A percentile compares a stretch with the other conserved stretches of the same genome.
Conservation (phyloP, 2,329 filamentous ascomycete species). For the Aspergillus luchuensis region DNA sequence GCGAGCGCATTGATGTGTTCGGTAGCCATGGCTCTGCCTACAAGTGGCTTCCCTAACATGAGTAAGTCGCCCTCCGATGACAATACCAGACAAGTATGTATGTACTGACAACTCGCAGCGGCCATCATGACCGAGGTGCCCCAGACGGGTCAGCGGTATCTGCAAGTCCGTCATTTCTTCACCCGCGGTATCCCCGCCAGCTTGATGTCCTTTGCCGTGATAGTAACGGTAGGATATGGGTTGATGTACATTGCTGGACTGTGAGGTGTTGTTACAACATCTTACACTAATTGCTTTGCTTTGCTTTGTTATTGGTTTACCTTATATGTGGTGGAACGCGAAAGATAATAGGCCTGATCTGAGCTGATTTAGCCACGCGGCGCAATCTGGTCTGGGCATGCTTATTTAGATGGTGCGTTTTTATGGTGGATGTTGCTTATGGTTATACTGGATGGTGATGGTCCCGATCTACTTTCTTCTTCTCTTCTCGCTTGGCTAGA, state of each 20-base stretch:
- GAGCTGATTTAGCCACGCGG: neutral
- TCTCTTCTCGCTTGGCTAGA: neutral
- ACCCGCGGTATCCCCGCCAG: constrained; percentile 88
- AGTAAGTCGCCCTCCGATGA: constrained; percentile 63
- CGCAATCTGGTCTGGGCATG: neutral
- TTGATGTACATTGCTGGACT: constrained; percentile 78
- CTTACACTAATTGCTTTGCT: neutral
- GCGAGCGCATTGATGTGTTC: constrained; percentile 92
- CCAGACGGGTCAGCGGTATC: constrained; percentile 84
- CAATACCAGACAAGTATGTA: neutral
- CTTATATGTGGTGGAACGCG: neutral
- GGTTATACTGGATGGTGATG: neutral
- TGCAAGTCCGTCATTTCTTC: constrained; percentile 91
- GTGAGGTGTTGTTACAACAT: constrained; percentile 29
- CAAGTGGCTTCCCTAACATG: constrained; percentile 98
- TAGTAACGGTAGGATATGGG: constrained; percentile 87
- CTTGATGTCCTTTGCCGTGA: constrained; percentile 75
- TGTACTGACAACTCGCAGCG: constrained; percentile 54
- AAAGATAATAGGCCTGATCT: neutral
- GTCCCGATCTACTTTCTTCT: too few relatives aligned
- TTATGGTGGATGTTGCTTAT: neutral
- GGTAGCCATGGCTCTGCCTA: constrained; percentile 95
- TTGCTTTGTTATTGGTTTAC: neutral
- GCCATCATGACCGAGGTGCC: constrained; percentile 99
- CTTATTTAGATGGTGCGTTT: neutral